A percentile compares a stretch with the other conserved stretches of the same genome.
These are phyloP conservation scores for Heliosperma pusillum DNA, from an alignment of 148 eudicot genomes.

Conservation along the genomic window DNA sequence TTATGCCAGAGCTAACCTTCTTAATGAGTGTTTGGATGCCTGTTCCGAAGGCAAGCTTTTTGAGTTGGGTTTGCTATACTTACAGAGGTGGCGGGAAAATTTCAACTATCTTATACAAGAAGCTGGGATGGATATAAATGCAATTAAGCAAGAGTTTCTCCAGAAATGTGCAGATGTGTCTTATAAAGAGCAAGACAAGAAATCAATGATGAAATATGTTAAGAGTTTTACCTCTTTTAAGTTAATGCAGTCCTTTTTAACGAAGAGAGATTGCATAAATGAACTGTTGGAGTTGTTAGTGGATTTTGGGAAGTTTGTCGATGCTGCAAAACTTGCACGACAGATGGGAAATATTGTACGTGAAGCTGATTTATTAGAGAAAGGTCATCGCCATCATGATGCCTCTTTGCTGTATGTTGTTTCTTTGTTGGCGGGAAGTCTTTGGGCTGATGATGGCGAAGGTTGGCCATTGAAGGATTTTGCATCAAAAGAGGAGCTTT, in stretches of 20 bases:
- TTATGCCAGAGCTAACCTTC: conserved; percentile 21
- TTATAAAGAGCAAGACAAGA: conserved; percentile 31
- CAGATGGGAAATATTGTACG: conserved; percentile 17
- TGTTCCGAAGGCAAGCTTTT: conserved; percentile 39
- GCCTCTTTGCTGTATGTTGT: conserved; percentile 34
- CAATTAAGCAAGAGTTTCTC: conserved; percentile 30
- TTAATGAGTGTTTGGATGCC: conserved; percentile 31
- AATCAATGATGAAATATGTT: conserved; percentile 55
- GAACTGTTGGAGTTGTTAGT: conserved; percentile 33
- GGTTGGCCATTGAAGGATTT: conserved; percentile 64
- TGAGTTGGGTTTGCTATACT: conserved; percentile 31
- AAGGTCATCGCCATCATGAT: conserved; percentile 22
- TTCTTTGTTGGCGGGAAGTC: conserved; percentile 36
- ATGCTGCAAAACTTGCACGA: conserved; percentile 36
- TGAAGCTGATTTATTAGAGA: conserved; percentile 30
- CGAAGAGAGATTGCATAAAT: conserved; percentile 35
- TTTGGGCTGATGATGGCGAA: conserved; percentile 39
- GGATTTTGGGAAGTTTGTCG: conserved; percentile 23
- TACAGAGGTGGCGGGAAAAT: conserved; percentile 25
- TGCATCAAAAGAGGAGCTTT: conserved; percentile 35
- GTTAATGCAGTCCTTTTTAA: conserved; percentile 44
- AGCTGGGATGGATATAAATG: conserved; percentile 9
- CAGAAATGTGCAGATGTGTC: conserved; percentile 42
- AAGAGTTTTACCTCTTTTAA: conserved; percentile 39
- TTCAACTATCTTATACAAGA: not conserved